Evolutionary conservation across 139 green algal genomes (phyloP), one percentile per base, ranked within the genome.

Genomic region (Ettlia oleoabundans): DNA sequence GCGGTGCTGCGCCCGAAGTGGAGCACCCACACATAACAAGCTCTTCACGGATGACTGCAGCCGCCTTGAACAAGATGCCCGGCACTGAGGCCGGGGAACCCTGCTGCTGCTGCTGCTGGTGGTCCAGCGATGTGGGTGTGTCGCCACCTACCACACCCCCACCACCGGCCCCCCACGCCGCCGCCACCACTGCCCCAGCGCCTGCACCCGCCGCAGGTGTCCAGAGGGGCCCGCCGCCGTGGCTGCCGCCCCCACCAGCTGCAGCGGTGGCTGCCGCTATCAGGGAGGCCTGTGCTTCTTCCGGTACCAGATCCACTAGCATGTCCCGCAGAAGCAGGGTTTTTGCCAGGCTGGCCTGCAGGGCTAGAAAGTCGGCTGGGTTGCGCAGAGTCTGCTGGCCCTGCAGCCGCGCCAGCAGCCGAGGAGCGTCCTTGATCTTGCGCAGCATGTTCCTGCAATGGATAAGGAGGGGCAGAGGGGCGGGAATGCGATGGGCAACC

Each of bases 401-500:
- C 35, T 85, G 83, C 77, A 95, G 87, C 4, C 86, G 78, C 1
- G 77, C 55, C 65, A 96, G 77, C 65, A 94, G 64, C 8, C 72
- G 61, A 0, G 84, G 81, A 28, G 93, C 53, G 53, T 96, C 93
- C 30, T 89, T 90, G 19, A 94, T 76, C 80, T 92, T 84, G n/a
- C 53, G 63, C 72, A 87, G 64, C 52, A 41, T 26, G 10, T 47
- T 5, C 33, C 82, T 74, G 52, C 26, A 64, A 10, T 30, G 15
- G 41, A 65, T 7, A 24, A 28, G 68, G 41, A n/a, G 3, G 68
- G 41, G 21, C 8, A n/a, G 4, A 38, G 62, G 24, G 13, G 62
- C 26, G 3, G 32, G 6, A 26, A n/a, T n/a, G n/a, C n/a, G n/a
- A n/a, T n/a, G n/a, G n/a, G n/a, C n/a, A n/a, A n/a, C n/a, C n/a